Evolutionary conservation across 768 basidiomycete species (phyloP).

Genomic region (Neoboletus magnificus): DNA sequence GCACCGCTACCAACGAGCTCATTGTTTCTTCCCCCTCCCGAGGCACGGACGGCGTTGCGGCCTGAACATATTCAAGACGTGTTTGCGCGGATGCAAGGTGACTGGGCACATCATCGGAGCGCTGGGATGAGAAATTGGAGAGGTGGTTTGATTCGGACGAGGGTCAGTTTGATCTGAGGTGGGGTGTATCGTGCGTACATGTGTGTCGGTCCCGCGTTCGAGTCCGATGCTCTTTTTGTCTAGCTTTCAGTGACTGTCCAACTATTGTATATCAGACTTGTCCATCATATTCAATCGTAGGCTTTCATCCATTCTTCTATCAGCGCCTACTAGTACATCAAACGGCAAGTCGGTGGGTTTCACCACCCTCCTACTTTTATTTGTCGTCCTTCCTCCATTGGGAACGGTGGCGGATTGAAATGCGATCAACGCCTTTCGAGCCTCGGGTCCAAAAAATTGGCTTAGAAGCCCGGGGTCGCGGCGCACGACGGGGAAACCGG

Average conservation of each 20-base stretch:
- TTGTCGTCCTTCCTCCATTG: not conserved
- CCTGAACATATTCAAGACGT: slow-evolving; percentile 92
- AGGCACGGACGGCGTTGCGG: slow-evolving; percentile 71
- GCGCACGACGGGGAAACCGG: too few species aligned
- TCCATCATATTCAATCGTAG: too few species aligned
- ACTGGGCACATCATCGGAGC: slow-evolving; percentile 76
- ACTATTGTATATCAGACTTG: not conserved
- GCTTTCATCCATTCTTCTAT: too few species aligned
- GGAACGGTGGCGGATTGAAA: not conserved
- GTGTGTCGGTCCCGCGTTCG: too few species aligned
- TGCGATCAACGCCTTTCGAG: too few species aligned
- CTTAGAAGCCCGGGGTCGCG: too few species aligned
- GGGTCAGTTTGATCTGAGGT: slow-evolving; percentile 67
- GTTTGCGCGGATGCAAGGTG: slow-evolving; percentile 84
- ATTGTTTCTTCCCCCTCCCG: slow-evolving; percentile 78
- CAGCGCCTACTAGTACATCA: too few species aligned
- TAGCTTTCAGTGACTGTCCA: not conserved
- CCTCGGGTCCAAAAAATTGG: too few species aligned
- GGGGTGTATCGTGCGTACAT: not conserved
- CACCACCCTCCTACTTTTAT: not conserved
- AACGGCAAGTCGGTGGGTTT: too few species aligned
- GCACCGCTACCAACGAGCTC: slow-evolving; percentile 65
- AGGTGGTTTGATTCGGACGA: slow-evolving; percentile 76
- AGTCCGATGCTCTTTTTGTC: too few species aligned
- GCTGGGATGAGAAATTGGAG: slow-evolving; percentile 90